phyloP scores from a whole-genome alignment of 2,329 filamentous ascomycete genomes.

The Trichoderma lentiforme region DNA sequence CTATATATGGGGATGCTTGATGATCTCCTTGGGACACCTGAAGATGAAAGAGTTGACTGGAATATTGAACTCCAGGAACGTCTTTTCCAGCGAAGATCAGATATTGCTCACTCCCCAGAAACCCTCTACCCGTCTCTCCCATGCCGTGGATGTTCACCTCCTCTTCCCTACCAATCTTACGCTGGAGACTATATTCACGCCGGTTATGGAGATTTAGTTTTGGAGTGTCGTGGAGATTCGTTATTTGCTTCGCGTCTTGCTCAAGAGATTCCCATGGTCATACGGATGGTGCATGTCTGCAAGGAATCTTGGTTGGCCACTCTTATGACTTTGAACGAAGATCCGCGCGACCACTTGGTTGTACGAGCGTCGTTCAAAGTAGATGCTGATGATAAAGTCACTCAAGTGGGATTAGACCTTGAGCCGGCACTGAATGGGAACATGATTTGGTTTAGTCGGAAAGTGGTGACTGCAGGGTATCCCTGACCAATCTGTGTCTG shows the following conservation, averaged over 20 bases:
- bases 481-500: neutral
- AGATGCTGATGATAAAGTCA: neutral
- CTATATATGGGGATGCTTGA: neutral
- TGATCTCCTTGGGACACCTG: neutral
- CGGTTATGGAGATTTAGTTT: neutral
- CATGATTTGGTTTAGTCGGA: neutral
- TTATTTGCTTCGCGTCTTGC: neutral
- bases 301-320: neutral
- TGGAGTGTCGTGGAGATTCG: neutral
- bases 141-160: neutral
- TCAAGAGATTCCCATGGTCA: neutral
- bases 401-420: neutral
- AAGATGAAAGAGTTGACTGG: neutral
- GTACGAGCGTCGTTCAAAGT: neutral
- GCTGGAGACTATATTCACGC: neutral
- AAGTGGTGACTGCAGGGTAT: neutral
- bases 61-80: neutral
- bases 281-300: neutral
- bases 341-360: neutral
- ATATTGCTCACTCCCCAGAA: neutral
- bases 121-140: neutral
- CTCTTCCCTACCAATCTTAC: neutral
- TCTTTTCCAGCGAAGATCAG: neutral
- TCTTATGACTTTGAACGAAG: neutral
- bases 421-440: neutral